Percentiles rank a stretch among this genome's conserved stretches.
These are phyloP conservation scores for Artemisia princeps DNA, from an alignment of 140 eudicot species.

Conservation along the genomic window DNA sequence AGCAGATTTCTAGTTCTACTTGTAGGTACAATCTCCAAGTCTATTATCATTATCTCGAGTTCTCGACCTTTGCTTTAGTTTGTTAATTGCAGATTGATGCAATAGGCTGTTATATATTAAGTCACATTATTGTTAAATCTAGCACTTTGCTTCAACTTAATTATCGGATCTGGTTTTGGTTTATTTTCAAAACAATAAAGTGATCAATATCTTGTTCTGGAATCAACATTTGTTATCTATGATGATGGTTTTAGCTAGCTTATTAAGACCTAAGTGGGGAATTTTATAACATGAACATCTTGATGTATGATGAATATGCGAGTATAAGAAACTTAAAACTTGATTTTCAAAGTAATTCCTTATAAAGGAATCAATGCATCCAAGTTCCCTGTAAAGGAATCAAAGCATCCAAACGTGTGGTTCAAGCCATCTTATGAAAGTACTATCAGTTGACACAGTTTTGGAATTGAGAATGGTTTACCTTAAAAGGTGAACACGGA, in stretches of 20 bases:
- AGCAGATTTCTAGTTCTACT: slow-evolving; percentile 14
- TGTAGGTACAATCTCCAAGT: slow-evolving; percentile 11
- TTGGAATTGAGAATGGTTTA: background rate
- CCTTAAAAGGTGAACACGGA: too few species aligned
- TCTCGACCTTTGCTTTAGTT: background rate
- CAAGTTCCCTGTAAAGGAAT: background rate
- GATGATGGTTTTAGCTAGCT: too few species aligned
- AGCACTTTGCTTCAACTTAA: background rate
- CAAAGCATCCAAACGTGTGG: background rate
- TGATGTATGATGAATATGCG: too few species aligned
- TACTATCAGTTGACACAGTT: background rate
- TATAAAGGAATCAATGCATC: too few species aligned
- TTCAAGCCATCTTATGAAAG: background rate
- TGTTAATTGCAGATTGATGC: background rate
- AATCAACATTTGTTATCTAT: background rate
- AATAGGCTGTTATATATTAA: too few species aligned
- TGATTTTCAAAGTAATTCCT: too few species aligned
- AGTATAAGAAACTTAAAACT: too few species aligned
- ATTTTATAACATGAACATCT: too few species aligned
- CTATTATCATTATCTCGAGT: background rate
- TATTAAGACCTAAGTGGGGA: too few species aligned
- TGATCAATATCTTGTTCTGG: background rate
- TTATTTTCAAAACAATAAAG: background rate
- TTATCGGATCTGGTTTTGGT: background rate
- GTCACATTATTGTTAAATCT: too few species aligned